Evolutionary conservation across 352 stramenopile genomes (phyloP), one percentile per base, ranked within the genome.

Genomic region (Nothophytophthora sp.): DNA sequence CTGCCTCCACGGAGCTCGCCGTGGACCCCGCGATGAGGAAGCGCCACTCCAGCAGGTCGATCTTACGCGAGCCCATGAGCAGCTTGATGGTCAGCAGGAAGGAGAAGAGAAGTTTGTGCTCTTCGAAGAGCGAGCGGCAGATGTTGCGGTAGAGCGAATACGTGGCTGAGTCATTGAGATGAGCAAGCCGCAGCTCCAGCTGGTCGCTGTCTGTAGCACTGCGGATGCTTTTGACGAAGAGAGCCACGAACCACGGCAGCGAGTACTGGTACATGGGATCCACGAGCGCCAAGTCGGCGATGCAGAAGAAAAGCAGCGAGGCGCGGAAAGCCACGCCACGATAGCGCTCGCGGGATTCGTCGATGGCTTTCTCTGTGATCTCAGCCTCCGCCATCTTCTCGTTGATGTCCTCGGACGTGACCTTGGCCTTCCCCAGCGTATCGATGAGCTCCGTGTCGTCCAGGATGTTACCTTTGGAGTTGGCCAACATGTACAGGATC

Each of bases 261-360:
- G 83, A 97, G 54, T 98, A 98, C 71, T 98, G 90, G 63, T 97
- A 98, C 88, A 97, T 97, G 0, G 91, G 90, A 44, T 98, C 91
- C 4, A 98, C 89, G 4, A 94, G 67, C 15, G 82, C 81, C 30
- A 98, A 62, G 51, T 98, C 90, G 8, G 88, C 73, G 36, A 98
- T 97, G 48, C 87, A 97, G 58, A 98, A 98, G 66, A 96, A 98
- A 2, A 98, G 53, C 19, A 97, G 63, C 15, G 92, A 91, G 0
- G 90, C 90, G 12, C 90, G 87, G 54, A 90, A 96, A 2, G 92
- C 90, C 4, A 98, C 90, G 4, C 86, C 75, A 15, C 90, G 81
- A 35, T 98, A 98, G 2, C 86, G 75, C 42, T 97, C 88, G 18
- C 91, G 81, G 1, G 73, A 96, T 52, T 93, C 74, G 43, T 98